Evolutionary conservation across 2,329 filamentous ascomycete genomes (phyloP), one percentile per base, ranked within the genome.

Genomic region (Pseudogymnoascus sp.): DNA sequence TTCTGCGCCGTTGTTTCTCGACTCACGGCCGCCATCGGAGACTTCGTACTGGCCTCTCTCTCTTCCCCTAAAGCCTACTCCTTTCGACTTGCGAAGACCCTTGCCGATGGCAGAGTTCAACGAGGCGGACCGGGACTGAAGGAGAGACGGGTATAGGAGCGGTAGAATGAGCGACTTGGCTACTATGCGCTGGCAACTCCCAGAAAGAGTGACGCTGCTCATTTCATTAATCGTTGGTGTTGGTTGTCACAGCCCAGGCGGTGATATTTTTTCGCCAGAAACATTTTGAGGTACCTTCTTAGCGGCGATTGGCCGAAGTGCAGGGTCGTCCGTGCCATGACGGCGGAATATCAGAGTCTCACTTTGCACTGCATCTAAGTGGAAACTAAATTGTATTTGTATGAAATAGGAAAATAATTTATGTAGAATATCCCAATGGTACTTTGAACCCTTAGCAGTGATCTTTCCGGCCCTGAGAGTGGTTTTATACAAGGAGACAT

Each of bases 91-190:
- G 70, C 85, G 83, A 62, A 91, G 78, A 12, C 88, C 88, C 53
- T 82, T 79, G 67, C 85, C 83, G 70, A 92, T 91, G 47, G 87
- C 88, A 8, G 87, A 88, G 65, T 79, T 82, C 42, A 90, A 79
- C 44, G 85, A 87, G 21, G 82, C 81, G 70, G 77, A 70, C 65
- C 80, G 79, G n/a, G 53, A 12, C 5, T 8, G 12, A 18, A 40
- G 61, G n/a, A 61, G 28, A n/a, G 38, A 37, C 14, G 63, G 63
- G 35, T 61, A 63, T 56, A 66, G 31, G 12, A 61, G 44, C n/a
- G 40, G 42, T 4, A 59, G 61, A 33, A 56, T 40, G 59, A 62
- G 21, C 44, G 40, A 62, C 31, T 47, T 21, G 23, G 40, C 44
- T 60, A 61, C 65, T n/a, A 66, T 44, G 61, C 62, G 62, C 56